Evolutionary conservation across 2,329 filamentous ascomycete species (phyloP).

Genomic region (Fusarium floridanum): DNA sequence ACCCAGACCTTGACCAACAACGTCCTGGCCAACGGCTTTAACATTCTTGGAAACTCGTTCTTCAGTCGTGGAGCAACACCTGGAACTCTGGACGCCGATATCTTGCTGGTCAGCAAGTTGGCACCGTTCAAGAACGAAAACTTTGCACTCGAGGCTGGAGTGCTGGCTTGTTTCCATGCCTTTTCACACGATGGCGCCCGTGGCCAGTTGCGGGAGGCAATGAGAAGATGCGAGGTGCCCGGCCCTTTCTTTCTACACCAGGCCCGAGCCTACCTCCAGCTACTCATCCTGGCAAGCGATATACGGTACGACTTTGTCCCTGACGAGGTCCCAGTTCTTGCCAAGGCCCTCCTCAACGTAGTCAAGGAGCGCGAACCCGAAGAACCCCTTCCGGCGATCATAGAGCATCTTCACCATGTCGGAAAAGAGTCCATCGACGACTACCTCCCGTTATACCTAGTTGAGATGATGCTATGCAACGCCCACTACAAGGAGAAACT

Average conservation of each 20-base stretch:
- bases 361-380: conserved; percentile 1
- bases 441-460: conserved; percentile 11
- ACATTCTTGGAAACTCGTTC: conserved; percentile 1
- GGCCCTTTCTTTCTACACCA: conserved; percentile 11
- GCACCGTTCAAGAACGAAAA: conserved; percentile 8
- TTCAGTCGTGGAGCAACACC: conserved; percentile 17
- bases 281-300: conserved; percentile 12
- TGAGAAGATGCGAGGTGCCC: conserved; percentile 1
- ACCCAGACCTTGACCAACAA: conserved; percentile 16
- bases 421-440: conserved; percentile 16
- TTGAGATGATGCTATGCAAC: conserved; percentile 11
- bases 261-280: conserved; percentile 25
- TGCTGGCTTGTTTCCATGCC: conserved; percentile 25
- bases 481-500: conserved; percentile 15
- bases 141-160: conserved; percentile 14
- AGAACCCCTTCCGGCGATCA: conserved; percentile 8
- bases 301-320: conserved; percentile 1
- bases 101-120: conserved; percentile 7
- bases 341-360: conserved; percentile 14
- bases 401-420: conserved; percentile 7
- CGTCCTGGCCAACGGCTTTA: neutral
- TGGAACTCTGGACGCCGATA: conserved; percentile 16
- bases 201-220: conserved; percentile 10
- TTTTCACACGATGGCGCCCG: conserved; percentile 8
- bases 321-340: neutral